Percentiles rank a stretch among this genome's conserved stretches.
These are phyloP conservation scores for Didymella pomorum DNA, from an alignment of 2,329 filamentous ascomycete genomes.

Conservation along the genomic window DNA sequence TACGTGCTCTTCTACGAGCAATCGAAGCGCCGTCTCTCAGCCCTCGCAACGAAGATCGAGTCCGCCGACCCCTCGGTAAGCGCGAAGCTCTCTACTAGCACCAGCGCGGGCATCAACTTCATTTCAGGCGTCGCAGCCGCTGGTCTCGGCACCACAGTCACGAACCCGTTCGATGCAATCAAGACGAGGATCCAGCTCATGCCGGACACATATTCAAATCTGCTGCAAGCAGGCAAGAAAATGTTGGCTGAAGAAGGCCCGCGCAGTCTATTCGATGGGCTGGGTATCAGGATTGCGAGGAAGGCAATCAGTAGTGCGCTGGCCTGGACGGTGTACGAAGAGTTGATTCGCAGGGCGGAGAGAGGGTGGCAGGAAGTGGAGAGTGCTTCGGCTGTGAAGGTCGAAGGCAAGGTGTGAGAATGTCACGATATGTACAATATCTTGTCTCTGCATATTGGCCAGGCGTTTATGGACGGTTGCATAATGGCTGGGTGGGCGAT, in stretches of 20 bases:
- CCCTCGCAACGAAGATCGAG: conserved; percentile 42
- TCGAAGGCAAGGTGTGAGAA: conserved; percentile 13
- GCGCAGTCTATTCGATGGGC: conserved; percentile 81
- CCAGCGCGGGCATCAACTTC: conserved; percentile 81
- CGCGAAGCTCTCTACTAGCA: conserved; percentile 35
- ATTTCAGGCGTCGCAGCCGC: conserved; percentile 81
- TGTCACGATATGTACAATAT: conserved; percentile 10
- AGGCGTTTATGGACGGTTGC: conserved; percentile 7
- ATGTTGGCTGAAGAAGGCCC: conserved; percentile 86
- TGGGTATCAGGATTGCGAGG: conserved; percentile 84
- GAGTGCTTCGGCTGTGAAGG: conserved; percentile 30
- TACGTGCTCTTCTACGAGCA: conserved; percentile 96
- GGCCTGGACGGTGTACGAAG: conserved; percentile 97
- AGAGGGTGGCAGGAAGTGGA: conserved; percentile 46
- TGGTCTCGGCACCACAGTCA: conserved; percentile 82
- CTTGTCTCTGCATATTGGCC: conserved; percentile 4
- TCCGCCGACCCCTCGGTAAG: conserved; percentile 27
- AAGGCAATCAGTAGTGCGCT: conserved; percentile 95
- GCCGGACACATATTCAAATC: conserved; percentile 82
- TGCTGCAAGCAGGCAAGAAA: conserved; percentile 75
- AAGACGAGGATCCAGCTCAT: conserved; percentile 95
- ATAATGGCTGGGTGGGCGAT: conserved; percentile 2
- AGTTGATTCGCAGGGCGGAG: conserved; percentile 80
- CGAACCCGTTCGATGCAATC: conserved; percentile 95
- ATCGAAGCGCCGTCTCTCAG: conserved; percentile 70